Percentiles rank a stretch among this genome's conserved stretches.
Evolutionary conservation across 2,329 filamentous ascomycete genomes (phyloP).

Genomic region (Trichoderma koningii): DNA sequence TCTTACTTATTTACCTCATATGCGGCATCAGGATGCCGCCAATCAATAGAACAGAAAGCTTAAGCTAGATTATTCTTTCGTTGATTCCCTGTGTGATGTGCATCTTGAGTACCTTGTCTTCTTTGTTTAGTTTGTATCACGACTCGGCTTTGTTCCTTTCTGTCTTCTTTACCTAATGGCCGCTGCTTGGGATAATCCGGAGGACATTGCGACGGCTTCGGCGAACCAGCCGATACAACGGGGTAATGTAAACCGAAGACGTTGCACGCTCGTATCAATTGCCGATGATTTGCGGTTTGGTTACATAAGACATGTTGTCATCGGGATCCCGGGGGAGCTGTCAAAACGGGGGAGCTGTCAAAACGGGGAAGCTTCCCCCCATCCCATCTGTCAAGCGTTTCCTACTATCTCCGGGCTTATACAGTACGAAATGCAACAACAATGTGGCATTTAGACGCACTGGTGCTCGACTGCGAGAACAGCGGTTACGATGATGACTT

Average conservation of each 20-base stretch:
- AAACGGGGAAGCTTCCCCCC: too few relatives aligned
- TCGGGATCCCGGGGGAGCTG: too few relatives aligned
- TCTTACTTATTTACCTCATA: slow-evolving; percentile 3
- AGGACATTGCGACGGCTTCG: background rate
- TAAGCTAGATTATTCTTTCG: background rate
- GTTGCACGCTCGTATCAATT: background rate
- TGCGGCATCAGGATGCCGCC: slow-evolving; percentile 18
- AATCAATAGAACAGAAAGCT: slow-evolving; percentile 8
- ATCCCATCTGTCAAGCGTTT: too few relatives aligned
- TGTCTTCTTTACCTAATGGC: too few relatives aligned
- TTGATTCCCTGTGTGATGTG: background rate
- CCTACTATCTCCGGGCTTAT: too few relatives aligned
- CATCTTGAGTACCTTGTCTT: background rate
- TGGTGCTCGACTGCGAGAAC: too few relatives aligned
- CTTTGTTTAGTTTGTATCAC: background rate
- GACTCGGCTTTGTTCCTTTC: background rate
- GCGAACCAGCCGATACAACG: background rate
- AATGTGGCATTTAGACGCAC: too few relatives aligned
- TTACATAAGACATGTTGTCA: too few relatives aligned
- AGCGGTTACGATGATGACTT: too few relatives aligned
- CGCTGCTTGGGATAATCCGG: too few relatives aligned
- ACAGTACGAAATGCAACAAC: too few relatives aligned
- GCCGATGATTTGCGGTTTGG: background rate
- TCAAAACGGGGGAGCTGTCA: too few relatives aligned
- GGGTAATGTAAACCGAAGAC: background rate